Evolutionary conservation across 805 yeast species (phyloP), one percentile per base, ranked within the genome.

Genomic region (Saccharomycopsis babjevae): DNA sequence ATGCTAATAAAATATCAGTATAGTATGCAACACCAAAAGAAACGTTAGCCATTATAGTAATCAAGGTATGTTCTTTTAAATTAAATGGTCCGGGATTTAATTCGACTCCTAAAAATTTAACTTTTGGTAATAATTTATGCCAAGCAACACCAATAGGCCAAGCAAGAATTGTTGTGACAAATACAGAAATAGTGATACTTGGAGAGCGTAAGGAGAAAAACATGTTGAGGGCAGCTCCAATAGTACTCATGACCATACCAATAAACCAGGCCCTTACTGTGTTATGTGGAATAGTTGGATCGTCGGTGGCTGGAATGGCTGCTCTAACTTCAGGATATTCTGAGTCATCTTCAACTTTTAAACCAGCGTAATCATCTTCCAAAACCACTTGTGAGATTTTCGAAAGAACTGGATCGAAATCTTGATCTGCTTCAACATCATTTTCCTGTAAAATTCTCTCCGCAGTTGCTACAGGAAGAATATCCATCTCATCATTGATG

Each of bases 1-100:
- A 76, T 5, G 85, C 79, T 38, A 80, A 71, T 50, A 83, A 73
- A 60, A 83, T 77, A 67, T 83, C 84, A 10, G 84, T 81, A 36
- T 82, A 79, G 65, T 81, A 82, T 22, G 86, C 83, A n/a, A 81
- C 78, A 42, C 76, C 72, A 64, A 74, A 69, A 54, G 76, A 73
- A 15, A 79, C 81, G 34, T 72, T 69, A 15, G 80, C 81, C 80
- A 82, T 78, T 58, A 83, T 76, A 25, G 81, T 76, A 61, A 83
- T 78, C 61, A 83, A 65, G 65, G 79, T 77, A 69, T 85, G 89
- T 69, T 85, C 90, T 67, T 85, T 84, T 66, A 79, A 69, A 67
- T 81, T 82, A 75, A 83, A 71, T 67, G 83, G 78, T 16, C 84
- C 83, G 0, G 88, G 86, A 70, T 85, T 85, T 54, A 83, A 69